Conservation (phyloP, 2,329 filamentous ascomycete species). For the Cercospora sojina region DNA sequence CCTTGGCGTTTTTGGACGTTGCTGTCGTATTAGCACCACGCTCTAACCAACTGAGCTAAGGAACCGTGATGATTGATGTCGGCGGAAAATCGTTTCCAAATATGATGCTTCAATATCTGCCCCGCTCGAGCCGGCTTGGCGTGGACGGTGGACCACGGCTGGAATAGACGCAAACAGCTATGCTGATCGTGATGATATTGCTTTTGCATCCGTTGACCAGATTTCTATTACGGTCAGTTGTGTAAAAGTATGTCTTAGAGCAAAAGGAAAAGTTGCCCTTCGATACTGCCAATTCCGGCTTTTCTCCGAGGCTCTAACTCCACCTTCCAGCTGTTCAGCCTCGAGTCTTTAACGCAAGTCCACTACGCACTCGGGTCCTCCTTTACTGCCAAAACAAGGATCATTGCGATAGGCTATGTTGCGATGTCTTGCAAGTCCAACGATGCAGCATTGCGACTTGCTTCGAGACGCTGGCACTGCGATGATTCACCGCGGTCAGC, state of each 20-base stretch:
- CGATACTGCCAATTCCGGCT: background rate
- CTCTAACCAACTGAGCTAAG: constrained; percentile 8
- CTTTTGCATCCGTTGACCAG: background rate
- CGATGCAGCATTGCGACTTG: background rate
- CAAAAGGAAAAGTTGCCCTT: background rate
- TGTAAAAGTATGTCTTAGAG: background rate
- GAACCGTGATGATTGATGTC: background rate
- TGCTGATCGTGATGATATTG: background rate
- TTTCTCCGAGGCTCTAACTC: background rate
- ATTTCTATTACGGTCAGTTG: background rate
- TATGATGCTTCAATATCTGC: background rate
- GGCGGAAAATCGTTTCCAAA: background rate
- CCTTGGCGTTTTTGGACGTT: background rate
- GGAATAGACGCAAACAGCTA: background rate
- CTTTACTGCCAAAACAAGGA: no score
- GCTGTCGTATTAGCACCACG: background rate
- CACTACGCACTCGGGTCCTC: no score
- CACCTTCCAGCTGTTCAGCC: background rate
- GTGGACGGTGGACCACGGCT: no score
- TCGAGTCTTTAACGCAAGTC: background rate
- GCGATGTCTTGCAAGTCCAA: background rate
- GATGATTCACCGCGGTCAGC: background rate
- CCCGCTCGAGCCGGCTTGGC: background rate
- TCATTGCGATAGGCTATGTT: no score
- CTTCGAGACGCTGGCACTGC: background rate